Evolutionary conservation across 805 yeast species (phyloP).

Genomic region (Jamesozyma spencerorum): DNA sequence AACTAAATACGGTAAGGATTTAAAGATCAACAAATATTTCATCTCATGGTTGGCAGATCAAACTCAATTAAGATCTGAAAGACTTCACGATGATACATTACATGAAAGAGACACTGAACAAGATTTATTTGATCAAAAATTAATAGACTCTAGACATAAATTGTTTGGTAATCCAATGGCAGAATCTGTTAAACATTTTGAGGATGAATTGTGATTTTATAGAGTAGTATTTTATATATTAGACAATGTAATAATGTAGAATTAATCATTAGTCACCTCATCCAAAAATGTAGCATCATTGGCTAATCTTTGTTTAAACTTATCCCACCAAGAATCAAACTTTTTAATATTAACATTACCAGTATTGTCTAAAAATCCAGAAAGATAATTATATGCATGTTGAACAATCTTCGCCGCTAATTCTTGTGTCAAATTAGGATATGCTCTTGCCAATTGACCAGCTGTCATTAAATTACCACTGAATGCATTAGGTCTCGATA

Average conservation of each 20-base stretch:
- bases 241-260: too few relatives aligned
- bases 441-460: constrained; percentile 26
- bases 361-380: constrained; percentile 72
- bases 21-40: constrained; percentile 37
- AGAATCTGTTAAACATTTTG: constrained; percentile 41
- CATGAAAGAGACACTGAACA: constrained; percentile 27
- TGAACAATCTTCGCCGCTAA: constrained; percentile 82
- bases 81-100: constrained; percentile 12
- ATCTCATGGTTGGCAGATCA: constrained; percentile 55
- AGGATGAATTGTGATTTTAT: constrained; percentile 8
- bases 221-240: too few relatives aligned
- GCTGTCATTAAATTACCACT: constrained; percentile 19
- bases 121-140: constrained; percentile 32
- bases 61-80: constrained; percentile 26
- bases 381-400: constrained; percentile 83
- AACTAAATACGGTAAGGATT: constrained; percentile 20
- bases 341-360: constrained; percentile 82
- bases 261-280: constrained; percentile 26
- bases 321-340: constrained; percentile 93
- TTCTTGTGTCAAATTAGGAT: constrained; percentile 41
- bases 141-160: constrained; percentile 45
- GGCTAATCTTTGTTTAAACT: constrained; percentile 63
- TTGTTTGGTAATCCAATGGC: constrained; percentile 76
- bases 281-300: constrained; percentile 81
- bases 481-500: constrained; percentile 21